These are phyloP conservation scores for Carpinus fangiana DNA, from an alignment of 306 rosid genomes.

Conservation along the genomic window DNA sequence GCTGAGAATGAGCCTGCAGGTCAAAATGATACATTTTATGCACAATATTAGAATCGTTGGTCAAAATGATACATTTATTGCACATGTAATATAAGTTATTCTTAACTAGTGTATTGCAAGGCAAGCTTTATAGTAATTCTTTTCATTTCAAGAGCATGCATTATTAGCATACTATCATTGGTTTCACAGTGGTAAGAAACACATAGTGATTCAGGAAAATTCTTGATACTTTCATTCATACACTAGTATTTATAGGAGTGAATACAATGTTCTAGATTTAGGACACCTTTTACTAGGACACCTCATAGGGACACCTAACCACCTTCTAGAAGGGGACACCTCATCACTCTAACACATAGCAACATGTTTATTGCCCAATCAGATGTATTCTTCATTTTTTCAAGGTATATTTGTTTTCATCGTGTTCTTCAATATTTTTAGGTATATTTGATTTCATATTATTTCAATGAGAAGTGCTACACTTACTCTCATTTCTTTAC, in stretches of 20 bases:
- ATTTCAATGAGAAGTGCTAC: background rate
- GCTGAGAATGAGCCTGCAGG: background rate
- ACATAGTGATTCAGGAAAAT: no score
- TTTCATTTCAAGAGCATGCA: background rate
- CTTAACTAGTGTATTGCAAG: background rate
- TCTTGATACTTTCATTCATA: no score
- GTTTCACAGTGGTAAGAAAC: background rate
- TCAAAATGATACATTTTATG: background rate
- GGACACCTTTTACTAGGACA: background rate
- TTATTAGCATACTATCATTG: background rate
- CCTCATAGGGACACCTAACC: no score
- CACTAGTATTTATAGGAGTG: no score
- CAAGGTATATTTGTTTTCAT: no score
- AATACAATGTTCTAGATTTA: no score
- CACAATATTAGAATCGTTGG: constrained; percentile 1
- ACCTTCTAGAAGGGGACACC: no score
- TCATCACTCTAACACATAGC: no score
- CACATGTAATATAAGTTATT: background rate
- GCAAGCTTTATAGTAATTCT: background rate
- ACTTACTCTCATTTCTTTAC: no score
- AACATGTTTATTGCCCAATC: background rate
- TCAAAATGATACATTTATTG: background rate
- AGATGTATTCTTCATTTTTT: background rate
- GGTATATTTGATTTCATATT: background rate
- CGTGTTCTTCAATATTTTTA: background rate